Evolutionary conservation across 495 filamentous ascomycete species (phyloP).

Genomic region (Aspergillus cavernicola): DNA sequence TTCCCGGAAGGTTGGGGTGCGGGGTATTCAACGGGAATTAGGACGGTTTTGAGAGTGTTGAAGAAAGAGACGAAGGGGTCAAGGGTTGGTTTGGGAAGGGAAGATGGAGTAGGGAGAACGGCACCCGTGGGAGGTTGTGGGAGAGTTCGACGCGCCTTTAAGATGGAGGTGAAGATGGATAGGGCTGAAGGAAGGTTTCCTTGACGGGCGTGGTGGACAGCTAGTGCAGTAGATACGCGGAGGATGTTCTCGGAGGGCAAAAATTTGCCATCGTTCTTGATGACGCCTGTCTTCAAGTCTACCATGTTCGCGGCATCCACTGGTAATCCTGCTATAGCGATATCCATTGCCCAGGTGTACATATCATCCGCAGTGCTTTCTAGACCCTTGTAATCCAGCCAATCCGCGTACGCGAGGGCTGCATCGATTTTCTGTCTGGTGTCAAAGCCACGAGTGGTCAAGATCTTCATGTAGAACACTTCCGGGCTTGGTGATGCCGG

Average conservation of each 20-base stretch:
- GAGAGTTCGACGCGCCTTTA: constrained; percentile 63
- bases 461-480: constrained; percentile 69
- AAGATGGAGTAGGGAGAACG: constrained; percentile 41
- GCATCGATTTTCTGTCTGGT: constrained; percentile 71
- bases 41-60: constrained; percentile 33
- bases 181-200: constrained; percentile 62
- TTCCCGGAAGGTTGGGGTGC: constrained; percentile 62
- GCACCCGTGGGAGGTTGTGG: constrained; percentile 24
- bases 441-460: constrained; percentile 73
- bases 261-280: constrained; percentile 49
- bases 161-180: constrained; percentile 80
- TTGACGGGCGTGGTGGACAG: constrained; percentile 67
- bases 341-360: constrained; percentile 68
- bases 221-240: constrained; percentile 68
- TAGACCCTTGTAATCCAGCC: constrained; percentile 71
- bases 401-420: constrained; percentile 75
- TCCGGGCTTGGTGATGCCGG: constrained; percentile 61
- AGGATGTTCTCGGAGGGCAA: constrained; percentile 68
- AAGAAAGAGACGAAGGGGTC: constrained; percentile 42
- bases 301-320: constrained; percentile 46
- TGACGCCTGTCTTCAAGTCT: constrained; percentile 56
- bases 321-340: constrained; percentile 52
- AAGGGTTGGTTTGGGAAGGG: constrained; percentile 55
- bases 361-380: constrained; percentile 58
- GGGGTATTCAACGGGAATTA: constrained; percentile 60